These are phyloP conservation scores for Fomitopsis schrenkii DNA, from an alignment of 1,284 basidiomycete genomes.

Conservation along the genomic window DNA sequence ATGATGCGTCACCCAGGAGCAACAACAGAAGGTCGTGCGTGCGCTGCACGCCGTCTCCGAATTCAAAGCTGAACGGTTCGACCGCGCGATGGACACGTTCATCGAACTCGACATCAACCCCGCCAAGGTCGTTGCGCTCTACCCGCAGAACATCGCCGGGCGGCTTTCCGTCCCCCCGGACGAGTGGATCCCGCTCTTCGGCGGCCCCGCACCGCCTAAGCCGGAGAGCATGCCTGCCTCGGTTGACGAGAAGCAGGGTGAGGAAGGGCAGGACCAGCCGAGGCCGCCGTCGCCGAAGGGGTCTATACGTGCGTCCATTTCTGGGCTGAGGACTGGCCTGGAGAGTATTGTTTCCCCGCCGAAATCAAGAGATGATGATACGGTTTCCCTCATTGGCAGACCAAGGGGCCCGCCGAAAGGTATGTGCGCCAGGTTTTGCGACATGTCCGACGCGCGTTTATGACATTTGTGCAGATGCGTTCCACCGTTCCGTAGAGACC, in stretches of 20 bases:
- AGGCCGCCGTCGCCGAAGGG: constrained; percentile 39
- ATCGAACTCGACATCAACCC: constrained; percentile 89
- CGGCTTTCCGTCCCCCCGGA: constrained; percentile 65
- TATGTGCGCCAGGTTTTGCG: constrained; percentile 16
- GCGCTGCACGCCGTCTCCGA: constrained; percentile 74
- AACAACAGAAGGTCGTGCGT: constrained; percentile 46
- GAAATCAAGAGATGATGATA: constrained; percentile 53
- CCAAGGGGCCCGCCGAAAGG: constrained; percentile 32
- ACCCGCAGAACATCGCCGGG: constrained; percentile 80
- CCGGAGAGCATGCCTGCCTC: constrained; percentile 11
- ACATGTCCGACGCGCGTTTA: neutral
- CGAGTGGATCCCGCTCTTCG: constrained; percentile 85
- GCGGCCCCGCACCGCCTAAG: constrained; percentile 52
- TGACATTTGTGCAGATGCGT: constrained; percentile 40
- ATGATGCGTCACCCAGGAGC: constrained; percentile 19
- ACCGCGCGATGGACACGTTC: constrained; percentile 84
- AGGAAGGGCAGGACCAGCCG: neutral
- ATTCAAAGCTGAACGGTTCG: constrained; percentile 67
- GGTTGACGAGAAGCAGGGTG: constrained; percentile 14
- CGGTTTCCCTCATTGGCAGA: constrained; percentile 42
- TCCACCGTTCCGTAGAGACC: constrained; percentile 63
- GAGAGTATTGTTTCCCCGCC: constrained; percentile 43
- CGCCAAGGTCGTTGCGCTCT: constrained; percentile 89
- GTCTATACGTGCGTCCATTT: constrained; percentile 35
- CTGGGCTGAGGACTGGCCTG: constrained; percentile 47